These are phyloP conservation scores for Lumnitzera racemosa DNA, from an alignment of 345 rosid species.

Conservation along the genomic window DNA sequence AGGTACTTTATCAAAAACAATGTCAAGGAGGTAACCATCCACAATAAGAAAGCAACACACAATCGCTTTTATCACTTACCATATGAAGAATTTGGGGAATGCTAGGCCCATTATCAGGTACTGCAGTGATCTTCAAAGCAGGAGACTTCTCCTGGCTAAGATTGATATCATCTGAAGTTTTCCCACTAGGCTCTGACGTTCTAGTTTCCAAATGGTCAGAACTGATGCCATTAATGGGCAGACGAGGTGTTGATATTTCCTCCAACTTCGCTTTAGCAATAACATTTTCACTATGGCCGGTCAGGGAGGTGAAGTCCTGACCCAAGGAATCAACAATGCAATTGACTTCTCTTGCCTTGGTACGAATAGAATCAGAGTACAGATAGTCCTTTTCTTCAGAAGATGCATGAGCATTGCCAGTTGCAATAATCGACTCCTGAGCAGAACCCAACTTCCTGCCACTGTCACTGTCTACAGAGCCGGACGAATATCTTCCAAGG, in stretches of 20 bases:
- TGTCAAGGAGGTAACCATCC: not conserved
- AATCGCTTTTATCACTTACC: conserved; percentile 31
- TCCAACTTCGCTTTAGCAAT: conserved; percentile 43
- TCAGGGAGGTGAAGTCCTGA: conserved; percentile 32
- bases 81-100: conserved; percentile 94
- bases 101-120: conserved; percentile 69
- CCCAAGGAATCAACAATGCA: conserved; percentile 29
- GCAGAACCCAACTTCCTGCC: conserved; percentile 84
- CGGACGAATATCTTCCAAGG: conserved; percentile 77
- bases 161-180: conserved; percentile 35
- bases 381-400: conserved; percentile 62
- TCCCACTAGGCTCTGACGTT: conserved; percentile 29
- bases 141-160: conserved; percentile 40
- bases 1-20: not conserved
- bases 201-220: conserved; percentile 36
- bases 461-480: conserved; percentile 69
- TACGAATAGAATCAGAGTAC: conserved; percentile 42
- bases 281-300: conserved; percentile 36
- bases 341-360: conserved; percentile 45
- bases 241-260: conserved; percentile 33
- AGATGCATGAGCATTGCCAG: conserved; percentile 38
- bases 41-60: not conserved
- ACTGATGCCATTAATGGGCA: conserved; percentile 48
- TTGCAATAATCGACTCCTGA: conserved; percentile 47
- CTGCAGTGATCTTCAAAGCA: conserved; percentile 42